Evolutionary conservation across 2,329 filamentous ascomycete genomes (phyloP), one percentile per base, ranked within the genome.

Genomic region (Scedosporium minutisporum): DNA sequence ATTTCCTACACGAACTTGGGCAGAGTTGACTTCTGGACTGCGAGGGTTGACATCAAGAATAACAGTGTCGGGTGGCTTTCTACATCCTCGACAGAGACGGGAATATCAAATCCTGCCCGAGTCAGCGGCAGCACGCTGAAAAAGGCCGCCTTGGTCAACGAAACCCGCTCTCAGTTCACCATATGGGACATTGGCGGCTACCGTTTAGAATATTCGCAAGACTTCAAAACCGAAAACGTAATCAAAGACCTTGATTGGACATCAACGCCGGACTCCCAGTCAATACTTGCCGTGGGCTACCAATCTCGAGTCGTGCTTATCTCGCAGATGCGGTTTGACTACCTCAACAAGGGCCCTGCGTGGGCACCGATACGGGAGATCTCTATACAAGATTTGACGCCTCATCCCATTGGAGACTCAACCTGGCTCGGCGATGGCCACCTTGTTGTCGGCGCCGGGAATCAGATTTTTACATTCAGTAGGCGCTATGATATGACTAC

Each of bases 231-330:
- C 12, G 82, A 88, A 64, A 89, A 95, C 68, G 83, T 82, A 5
- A 91, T 97, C 48, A 86, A 88, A 65, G 93, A 96, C 72, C 82
- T 97, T 12, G 92, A 96, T 72, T 97, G 93, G 93, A 93, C 92
- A 0, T 93, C 90, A 3, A 96, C 93, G 0, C 91, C 91, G 0
- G 91, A 96, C 71, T 87, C 86, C 58, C 91, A 96, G 70, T 93
- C 90, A 1, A 92, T 97, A 62, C 79, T 97, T 21, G 91, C 93
- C 1, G 90, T 97, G n/a, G 92, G 93, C 0, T 96, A 96, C 70
- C 87, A 88, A n/a, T 90, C 93, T 66, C 86, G 89, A 63, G 88
- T 97, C 4, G 76, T 96, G 33, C 80, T 97, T 2, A 82, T 96
- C 27, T 88, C 89, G 5, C 92, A 97, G 71, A 87, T 96, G 76